Base-by-base conservation (phyloP, 345 rosid species). In the Rhizophora mangle region DNA sequence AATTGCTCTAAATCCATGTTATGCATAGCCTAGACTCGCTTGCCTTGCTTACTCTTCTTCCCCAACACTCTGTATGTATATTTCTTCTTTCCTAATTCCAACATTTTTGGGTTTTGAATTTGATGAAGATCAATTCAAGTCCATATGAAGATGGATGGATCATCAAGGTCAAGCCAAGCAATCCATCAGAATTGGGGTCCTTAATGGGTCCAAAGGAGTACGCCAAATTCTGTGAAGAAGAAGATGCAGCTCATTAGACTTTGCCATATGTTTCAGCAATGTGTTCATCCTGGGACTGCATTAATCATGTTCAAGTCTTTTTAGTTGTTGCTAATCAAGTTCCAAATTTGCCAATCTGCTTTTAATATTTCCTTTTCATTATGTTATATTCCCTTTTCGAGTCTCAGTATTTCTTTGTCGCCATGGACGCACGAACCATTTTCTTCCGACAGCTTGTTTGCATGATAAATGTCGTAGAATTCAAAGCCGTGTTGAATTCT, bases 71-170 rank as follows among this genome's bases (percentile, higher is more conserved):
- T 43, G 13, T 0, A 3, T 43, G 49, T 43, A 13, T 13, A 43
- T 43, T 43, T 43, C 27, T 27, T 64, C n/a, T 30, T 3, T 1
- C 30, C 27, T 21, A 56, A 5, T 29, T 51, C 4, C 24, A 3
- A 6, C 10, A 0, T 11, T 1, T 3, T 15, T 26, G 9, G 37
- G 9, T 34, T 34, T 39, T 60, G 26, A 56, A 22, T 70, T 20
- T 55, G 43, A 46, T 78, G 75, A 71, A 93, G 98, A 85, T 91
- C 24, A 95, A 92, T 75, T 73, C 92, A 56, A 92, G 96, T 80
- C 98, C 97, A 32, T 92, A 85, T 64, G 96, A 92, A 74, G 88
- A 79, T 29, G 99, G 98, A 68, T 95, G 97, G 99, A 89, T 95
- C 91, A 92, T 92, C 73, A 95, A 92, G 81, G 92, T 95, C 75